Base-by-base conservation (phyloP, 2,329 filamentous ascomycete species). In the Juglanconis juglandina region DNA sequence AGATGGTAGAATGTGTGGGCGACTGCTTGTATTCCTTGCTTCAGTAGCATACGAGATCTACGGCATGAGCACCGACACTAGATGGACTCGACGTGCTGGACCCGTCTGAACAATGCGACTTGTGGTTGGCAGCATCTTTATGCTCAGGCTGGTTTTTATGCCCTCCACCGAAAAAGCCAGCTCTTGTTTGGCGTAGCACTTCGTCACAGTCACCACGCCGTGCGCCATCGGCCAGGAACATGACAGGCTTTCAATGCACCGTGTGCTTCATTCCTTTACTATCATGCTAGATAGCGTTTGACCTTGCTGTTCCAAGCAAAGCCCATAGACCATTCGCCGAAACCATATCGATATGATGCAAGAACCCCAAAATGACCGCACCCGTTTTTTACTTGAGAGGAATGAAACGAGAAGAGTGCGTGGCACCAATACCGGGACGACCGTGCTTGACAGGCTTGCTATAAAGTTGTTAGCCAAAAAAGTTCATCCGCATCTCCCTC, bases 381-480 rank as follows among this genome's bases (percentile, higher is more conserved):
- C 73, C 74, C 75, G 75, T 82, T 58, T 58, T 61, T 87, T 97
- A 98, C 87, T 99, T 99, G 81, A 99, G 90, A 81, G 95, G 95
- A 87, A 99, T 99, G 90, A 99, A 99, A 89, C 95, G 92, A 81
- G 95, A 99, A 85, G 94, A 98, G 91, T 99, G 93, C 73, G 95
- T 99, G 76, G 95, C 95, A 96, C 95, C 95, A 77, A 99, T 99
- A 98, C 95, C 95, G 77, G 95, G 95, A 82, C 95, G 87, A 88
- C 95, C 95, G 90, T 99, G 95, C 91, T 98, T 99, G 89, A 99
- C 95, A 76, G 95, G 95, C 85, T 93, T 93, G 91, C 92, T 96
- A 74, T 76, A 63, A 46, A 53, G 66, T 60, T 72, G 80, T 90
- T 78, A 89, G 86, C 66, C 24, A 2, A 24, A 63, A 53, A 41